Percentiles rank a stretch among this genome's conserved stretches.
These are phyloP conservation scores for Deuterostichococcus epilithicus DNA, from an alignment of 139 green algal genomes.

Conservation along the genomic window DNA sequence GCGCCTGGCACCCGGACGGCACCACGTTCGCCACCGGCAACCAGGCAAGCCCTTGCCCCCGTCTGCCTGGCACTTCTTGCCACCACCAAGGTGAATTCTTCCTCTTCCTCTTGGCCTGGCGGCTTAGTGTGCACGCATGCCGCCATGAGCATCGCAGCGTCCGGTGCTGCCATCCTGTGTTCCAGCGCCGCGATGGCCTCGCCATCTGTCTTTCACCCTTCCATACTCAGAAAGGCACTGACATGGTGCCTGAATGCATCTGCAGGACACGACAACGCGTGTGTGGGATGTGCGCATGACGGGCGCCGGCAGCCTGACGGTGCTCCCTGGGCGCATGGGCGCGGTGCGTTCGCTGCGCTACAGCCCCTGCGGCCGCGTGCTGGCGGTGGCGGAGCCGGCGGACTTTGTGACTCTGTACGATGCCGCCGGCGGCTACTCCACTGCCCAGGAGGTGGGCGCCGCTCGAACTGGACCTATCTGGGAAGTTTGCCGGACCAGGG, in stretches of 20 bases:
- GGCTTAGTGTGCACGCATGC: neutral
- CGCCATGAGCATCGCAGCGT: neutral
- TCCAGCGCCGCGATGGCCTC: neutral
- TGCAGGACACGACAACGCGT: constrained; percentile 71
- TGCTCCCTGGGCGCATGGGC: constrained; percentile 69
- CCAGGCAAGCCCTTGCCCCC: constrained; percentile 37
- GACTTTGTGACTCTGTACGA: constrained; percentile 95
- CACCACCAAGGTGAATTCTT: neutral
- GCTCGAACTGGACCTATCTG: no score
- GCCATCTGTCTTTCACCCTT: neutral
- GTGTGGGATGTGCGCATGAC: constrained; percentile 75
- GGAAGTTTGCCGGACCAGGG: no score
- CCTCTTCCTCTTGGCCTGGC: neutral
- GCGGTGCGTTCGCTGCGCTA: constrained; percentile 63
- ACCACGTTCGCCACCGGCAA: constrained; percentile 85
- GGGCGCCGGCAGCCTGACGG: constrained; percentile 19
- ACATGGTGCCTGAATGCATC: neutral
- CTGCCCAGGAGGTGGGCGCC: no score
- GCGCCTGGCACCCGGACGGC: constrained; percentile 83
- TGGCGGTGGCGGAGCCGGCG: constrained; percentile 82
- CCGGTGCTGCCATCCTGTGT: neutral
- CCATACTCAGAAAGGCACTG: neutral
- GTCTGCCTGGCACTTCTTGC: neutral
- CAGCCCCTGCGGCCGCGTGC: constrained; percentile 61
- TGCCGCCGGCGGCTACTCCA: constrained; percentile 16